Percentiles rank a stretch among this genome's conserved stretches.
phyloP scores from a whole-genome alignment of 805 yeast genomes.

The Ogataea pini region DNA sequence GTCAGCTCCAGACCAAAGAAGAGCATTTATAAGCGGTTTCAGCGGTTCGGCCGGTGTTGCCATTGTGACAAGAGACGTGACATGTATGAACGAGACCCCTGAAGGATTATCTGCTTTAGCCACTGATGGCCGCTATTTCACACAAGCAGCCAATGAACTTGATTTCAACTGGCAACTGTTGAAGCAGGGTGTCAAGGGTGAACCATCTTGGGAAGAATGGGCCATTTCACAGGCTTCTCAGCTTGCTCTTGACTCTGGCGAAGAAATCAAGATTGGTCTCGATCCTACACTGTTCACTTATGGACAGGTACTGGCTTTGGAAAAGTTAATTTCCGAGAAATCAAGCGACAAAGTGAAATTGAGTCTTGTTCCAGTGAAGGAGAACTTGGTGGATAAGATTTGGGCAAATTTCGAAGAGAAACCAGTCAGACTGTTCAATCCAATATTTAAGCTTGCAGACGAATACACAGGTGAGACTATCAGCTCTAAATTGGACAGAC shows the following conservation, averaged over 20 bases:
- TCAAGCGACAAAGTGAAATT: constrained; percentile 36
- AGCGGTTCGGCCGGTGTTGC: constrained; percentile 65
- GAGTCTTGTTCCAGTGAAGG: constrained; percentile 45
- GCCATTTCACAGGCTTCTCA: constrained; percentile 51
- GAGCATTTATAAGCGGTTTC: constrained; percentile 60
- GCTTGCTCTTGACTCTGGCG: constrained; percentile 47
- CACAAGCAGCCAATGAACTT: constrained; percentile 57
- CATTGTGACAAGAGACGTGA: constrained; percentile 53
- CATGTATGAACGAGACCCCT: constrained; percentile 51
- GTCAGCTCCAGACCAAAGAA: constrained; percentile 51
- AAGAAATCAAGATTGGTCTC: constrained; percentile 38
- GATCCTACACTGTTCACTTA: constrained; percentile 53
- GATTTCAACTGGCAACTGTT: constrained; percentile 61
- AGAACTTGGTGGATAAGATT: constrained; percentile 49
- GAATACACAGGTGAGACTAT: constrained; percentile 68
- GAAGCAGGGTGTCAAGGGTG: constrained; percentile 50
- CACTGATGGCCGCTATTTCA: constrained; percentile 63
- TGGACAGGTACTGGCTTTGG: constrained; percentile 36
- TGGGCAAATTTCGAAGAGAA: constrained; percentile 58
- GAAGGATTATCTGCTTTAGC: constrained; percentile 57
- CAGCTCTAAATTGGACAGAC: constrained; percentile 53
- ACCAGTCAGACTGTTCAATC: constrained; percentile 57
- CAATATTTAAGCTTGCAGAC: constrained; percentile 50
- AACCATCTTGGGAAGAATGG: constrained; percentile 62
- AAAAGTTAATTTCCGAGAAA: constrained; percentile 34